A percentile compares a stretch with the other conserved stretches of the same genome.
These are phyloP conservation scores for Botrytis fabae DNA, from an alignment of 2,329 filamentous ascomycete genomes.

Conservation along the genomic window DNA sequence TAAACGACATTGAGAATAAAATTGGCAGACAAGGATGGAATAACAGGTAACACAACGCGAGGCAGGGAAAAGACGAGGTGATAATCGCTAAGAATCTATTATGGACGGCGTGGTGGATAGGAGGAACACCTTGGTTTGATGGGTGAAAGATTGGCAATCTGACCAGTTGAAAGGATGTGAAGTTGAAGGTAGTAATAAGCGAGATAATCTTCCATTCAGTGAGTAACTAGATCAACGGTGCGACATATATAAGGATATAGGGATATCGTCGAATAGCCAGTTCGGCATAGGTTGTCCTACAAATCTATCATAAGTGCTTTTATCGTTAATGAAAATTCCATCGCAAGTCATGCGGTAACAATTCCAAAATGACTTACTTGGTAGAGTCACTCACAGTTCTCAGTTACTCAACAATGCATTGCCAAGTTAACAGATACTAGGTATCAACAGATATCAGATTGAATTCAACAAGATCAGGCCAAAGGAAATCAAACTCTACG, in stretches of 20 bases:
- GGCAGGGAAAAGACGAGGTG: too few relatives aligned
- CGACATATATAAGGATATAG: neutral
- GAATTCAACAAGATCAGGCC: too few relatives aligned
- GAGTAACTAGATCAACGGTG: neutral
- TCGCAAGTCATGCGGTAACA: neutral
- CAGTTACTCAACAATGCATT: too few relatives aligned
- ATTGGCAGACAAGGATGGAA: too few relatives aligned
- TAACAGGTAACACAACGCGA: too few relatives aligned
- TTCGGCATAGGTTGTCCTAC: neutral
- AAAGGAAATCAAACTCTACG: too few relatives aligned
- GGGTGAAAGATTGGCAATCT: neutral
- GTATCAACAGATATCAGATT: too few relatives aligned
- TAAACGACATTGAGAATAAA: neutral
- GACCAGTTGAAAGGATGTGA: neutral
- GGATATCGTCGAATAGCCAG: neutral
- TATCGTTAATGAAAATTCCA: neutral
- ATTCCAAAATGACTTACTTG: neutral
- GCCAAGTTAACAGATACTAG: too few relatives aligned
- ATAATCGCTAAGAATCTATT: too few relatives aligned
- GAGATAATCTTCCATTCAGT: neutral
- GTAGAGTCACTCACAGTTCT: neutral
- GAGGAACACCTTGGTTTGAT: neutral
- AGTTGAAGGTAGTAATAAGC: neutral
- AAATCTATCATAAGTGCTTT: neutral
- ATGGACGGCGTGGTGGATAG: neutral